These are phyloP conservation scores for Rhododendron molle DNA, from an alignment of 148 eudicot species.

Conservation along the genomic window DNA sequence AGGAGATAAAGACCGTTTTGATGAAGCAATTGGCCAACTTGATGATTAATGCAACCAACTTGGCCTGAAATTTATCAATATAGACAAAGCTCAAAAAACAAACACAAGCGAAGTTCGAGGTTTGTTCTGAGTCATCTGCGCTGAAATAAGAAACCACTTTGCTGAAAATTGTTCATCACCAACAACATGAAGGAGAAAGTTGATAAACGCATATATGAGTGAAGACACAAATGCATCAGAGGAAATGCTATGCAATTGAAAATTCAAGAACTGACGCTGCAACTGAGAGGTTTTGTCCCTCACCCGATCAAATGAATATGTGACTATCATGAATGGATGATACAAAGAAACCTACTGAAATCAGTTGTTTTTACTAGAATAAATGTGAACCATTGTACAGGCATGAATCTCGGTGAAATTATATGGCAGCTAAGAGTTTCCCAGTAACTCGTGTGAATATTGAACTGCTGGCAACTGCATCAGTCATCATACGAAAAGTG, in stretches of 20 bases:
- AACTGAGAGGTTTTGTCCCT: neutral
- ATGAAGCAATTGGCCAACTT: neutral
- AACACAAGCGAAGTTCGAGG: neutral
- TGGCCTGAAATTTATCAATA: neutral
- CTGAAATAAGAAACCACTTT: neutral
- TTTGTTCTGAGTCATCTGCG: neutral
- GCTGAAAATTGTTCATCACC: neutral
- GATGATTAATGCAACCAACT: neutral
- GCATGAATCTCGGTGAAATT: neutral
- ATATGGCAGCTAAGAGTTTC: neutral
- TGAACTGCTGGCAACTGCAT: slow-evolving; percentile 8
- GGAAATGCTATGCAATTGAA: neutral
- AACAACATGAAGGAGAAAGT: neutral
- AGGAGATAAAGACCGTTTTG: neutral
- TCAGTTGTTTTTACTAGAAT: neutral
- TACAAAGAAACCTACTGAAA: neutral
- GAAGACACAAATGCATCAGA: neutral
- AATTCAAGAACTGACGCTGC: neutral
- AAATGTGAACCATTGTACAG: neutral
- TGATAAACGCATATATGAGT: neutral
- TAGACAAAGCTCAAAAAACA: neutral
- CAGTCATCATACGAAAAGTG: slow-evolving; percentile 87
- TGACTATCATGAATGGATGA: neutral
- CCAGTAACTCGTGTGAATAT: neutral
- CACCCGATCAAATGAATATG: neutral